Percentiles rank a stretch among this genome's conserved stretches.
These are phyloP conservation scores for Manihot esculenta DNA, from an alignment of 441 rosid genomes.

Conservation along the genomic window DNA sequence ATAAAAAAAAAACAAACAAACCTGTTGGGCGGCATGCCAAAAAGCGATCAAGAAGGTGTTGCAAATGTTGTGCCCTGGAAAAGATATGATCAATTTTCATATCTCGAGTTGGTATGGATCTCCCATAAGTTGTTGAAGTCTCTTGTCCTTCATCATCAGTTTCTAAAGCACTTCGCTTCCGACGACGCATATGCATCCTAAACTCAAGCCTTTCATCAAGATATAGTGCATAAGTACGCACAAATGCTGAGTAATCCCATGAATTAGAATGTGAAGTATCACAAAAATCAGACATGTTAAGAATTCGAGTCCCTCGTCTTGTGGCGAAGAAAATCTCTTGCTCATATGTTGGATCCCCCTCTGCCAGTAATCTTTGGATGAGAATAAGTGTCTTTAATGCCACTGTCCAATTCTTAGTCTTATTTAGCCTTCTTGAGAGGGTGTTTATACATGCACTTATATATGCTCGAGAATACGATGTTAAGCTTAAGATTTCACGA, in stretches of 20 bases:
- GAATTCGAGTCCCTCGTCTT: slow-evolving; percentile 74
- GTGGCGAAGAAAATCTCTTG: slow-evolving; percentile 93
- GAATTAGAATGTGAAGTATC: slow-evolving; percentile 58
- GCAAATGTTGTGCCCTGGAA: slow-evolving; percentile 63
- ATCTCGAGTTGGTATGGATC: slow-evolving; percentile 51
- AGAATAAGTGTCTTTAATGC: slow-evolving; percentile 75
- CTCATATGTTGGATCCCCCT: slow-evolving; percentile 74
- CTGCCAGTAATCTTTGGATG: slow-evolving; percentile 61
- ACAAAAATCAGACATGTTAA: slow-evolving; percentile 78
- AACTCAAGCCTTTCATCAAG: slow-evolving; percentile 81
- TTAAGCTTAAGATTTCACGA: slow-evolving; percentile 68
- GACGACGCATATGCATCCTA: slow-evolving; percentile 61
- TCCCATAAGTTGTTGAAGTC: slow-evolving; percentile 23
- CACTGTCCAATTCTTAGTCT: slow-evolving; percentile 84
- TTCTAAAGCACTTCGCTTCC: slow-evolving; percentile 47
- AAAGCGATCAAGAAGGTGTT: slow-evolving; percentile 77
- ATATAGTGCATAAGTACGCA: slow-evolving; percentile 69
- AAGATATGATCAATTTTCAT: slow-evolving; percentile 55
- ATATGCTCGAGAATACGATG: slow-evolving; percentile 62
- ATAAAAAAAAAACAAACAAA: slow-evolving; percentile 5
- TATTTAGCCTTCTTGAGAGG: slow-evolving; percentile 68
- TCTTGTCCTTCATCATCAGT: slow-evolving; percentile 43
- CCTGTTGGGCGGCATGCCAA: slow-evolving; percentile 93
- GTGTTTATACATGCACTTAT: slow-evolving; percentile 53
- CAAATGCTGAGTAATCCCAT: slow-evolving; percentile 86